Evolutionary conservation across 768 basidiomycete species (phyloP).

Genomic region (Steccherinum ochraceum): DNA sequence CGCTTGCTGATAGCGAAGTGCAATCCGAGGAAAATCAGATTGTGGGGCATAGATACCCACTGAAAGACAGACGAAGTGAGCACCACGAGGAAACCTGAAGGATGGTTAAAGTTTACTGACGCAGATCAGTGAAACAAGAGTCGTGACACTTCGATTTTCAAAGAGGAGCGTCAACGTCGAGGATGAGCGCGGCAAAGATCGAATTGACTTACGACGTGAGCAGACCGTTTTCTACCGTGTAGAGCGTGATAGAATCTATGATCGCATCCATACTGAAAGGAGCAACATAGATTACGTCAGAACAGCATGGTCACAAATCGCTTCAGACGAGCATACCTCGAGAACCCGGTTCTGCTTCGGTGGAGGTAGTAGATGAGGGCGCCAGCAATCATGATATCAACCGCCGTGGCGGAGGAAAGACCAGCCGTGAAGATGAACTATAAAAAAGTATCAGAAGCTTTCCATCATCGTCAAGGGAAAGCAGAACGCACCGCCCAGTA

Average conservation of each 20-base stretch:
- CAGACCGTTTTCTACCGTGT: conserved; percentile 19
- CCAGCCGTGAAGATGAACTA: conserved; percentile 5
- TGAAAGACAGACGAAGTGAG: too few relatives aligned
- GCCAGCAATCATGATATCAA: conserved; percentile 1
- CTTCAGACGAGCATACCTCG: too few relatives aligned
- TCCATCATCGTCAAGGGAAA: background rate
- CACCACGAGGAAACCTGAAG: too few relatives aligned
- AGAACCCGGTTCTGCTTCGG: background rate
- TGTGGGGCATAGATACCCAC: conserved; percentile 18
- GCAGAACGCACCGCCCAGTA: background rate
- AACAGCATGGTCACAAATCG: too few relatives aligned
- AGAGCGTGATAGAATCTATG: conserved; percentile 16
- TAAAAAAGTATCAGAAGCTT: background rate
- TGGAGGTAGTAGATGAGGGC: conserved; percentile 3
- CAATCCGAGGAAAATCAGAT: conserved; percentile 16
- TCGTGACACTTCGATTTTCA: conserved; percentile 15
- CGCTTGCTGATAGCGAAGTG: conserved; percentile 20
- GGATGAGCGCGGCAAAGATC: background rate
- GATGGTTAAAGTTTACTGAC: conserved; percentile 8
- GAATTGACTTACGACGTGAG: conserved; percentile 14
- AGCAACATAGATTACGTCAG: too few relatives aligned
- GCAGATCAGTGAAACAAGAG: conserved; percentile 15
- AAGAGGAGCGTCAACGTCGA: background rate
- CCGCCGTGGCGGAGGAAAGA: background rate
- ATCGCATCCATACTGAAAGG: conserved; percentile 16